phyloP scores from a whole-genome alignment of 1,139 yeast species.

The Taphrina pruni region DNA sequence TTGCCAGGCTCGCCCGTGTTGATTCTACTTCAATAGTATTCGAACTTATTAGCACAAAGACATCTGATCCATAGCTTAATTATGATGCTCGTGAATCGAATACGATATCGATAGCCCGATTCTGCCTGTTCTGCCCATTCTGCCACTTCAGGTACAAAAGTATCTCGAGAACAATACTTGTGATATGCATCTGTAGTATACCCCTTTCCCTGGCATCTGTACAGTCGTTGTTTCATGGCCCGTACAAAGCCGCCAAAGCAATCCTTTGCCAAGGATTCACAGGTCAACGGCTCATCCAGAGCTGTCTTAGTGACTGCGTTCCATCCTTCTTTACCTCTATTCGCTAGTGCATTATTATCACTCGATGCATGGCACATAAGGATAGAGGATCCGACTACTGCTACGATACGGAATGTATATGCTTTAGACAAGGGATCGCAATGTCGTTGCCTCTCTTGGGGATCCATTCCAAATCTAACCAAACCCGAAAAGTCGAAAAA shows the following conservation, averaged over 20 bases:
- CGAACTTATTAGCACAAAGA: neutral
- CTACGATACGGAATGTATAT: constrained; percentile 55
- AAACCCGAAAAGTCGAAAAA: constrained; percentile 47
- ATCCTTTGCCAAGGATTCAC: constrained; percentile 38
- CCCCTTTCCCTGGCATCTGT: neutral
- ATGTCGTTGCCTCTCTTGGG: constrained; percentile 67
- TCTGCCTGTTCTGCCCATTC: neutral
- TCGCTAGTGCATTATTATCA: constrained; percentile 72
- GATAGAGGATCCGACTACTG: constrained; percentile 62
- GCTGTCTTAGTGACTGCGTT: constrained; percentile 50
- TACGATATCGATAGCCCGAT: constrained; percentile 16
- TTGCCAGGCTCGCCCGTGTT: neutral
- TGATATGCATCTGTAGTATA: neutral
- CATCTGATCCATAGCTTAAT: neutral
- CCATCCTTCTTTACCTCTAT: constrained; percentile 63
- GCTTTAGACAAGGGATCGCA: constrained; percentile 63
- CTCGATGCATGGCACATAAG: constrained; percentile 76
- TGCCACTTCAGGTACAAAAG: constrained; percentile 19
- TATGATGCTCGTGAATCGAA: neutral
- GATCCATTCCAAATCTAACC: constrained; percentile 48
- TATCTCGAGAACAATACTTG: constrained; percentile 11
- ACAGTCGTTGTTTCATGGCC: constrained; percentile 24
- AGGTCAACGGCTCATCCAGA: neutral
- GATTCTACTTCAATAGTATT: too few relatives aligned
- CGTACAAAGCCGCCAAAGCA: constrained; percentile 39